Conservation (phyloP, 2,329 filamentous ascomycete genomes). For the Hawksworthiomyces lignivorus region DNA sequence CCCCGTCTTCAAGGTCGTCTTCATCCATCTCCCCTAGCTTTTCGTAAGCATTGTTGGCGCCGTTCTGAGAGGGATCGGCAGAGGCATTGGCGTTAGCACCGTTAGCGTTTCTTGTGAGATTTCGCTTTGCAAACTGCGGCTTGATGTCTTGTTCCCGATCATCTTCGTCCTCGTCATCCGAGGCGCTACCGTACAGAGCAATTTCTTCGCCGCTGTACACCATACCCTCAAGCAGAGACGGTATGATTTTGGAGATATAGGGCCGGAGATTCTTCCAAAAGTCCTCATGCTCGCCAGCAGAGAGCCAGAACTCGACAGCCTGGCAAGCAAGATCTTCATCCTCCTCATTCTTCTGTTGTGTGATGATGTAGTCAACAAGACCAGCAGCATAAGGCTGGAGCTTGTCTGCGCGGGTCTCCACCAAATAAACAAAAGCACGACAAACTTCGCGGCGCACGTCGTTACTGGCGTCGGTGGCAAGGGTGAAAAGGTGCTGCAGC, state of each 20-base stretch:
- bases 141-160: constrained; percentile 88
- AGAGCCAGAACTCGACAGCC: constrained; percentile 95
- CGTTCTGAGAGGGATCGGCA: constrained; percentile 43
- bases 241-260: constrained; percentile 76
- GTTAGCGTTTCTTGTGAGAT: constrained; percentile 50
- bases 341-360: constrained; percentile 76
- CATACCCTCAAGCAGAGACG: constrained; percentile 88
- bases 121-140: constrained; percentile 76
- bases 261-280: constrained; percentile 70
- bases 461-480: constrained; percentile 67
- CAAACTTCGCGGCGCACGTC: constrained; percentile 92
- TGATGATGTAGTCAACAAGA: constrained; percentile 86
- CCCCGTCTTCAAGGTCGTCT: constrained; percentile 40
- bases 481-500: constrained; percentile 71
- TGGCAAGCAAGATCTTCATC: constrained; percentile 89
- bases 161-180: constrained; percentile 84
- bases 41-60: constrained; percentile 38
- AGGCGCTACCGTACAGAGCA: constrained; percentile 71
- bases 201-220: constrained; percentile 94
- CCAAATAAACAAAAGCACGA: constrained; percentile 83
- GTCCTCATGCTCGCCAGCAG: constrained; percentile 78
- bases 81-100: constrained; percentile 40
- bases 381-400: constrained; percentile 80
- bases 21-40: constrained; percentile 54
- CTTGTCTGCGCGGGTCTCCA: constrained; percentile 85